These are phyloP conservation scores for Cucumis sativus DNA, from an alignment of 306 rosid species.

Conservation along the genomic window DNA sequence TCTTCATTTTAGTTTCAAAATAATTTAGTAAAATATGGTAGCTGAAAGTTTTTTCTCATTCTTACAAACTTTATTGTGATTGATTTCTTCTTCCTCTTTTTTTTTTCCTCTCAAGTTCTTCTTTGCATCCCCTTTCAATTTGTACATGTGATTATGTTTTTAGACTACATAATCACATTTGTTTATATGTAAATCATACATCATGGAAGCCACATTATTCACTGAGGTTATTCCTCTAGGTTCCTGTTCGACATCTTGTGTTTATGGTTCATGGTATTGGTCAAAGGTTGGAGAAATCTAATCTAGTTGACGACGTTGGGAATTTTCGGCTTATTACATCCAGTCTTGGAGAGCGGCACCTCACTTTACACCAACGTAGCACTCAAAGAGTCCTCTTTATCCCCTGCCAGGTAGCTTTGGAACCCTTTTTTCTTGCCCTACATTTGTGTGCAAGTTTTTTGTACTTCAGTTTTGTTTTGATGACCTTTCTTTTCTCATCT, in stretches of 20 bases:
- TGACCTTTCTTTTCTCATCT: not conserved
- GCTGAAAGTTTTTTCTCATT: not conserved
- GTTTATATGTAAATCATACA: not conserved
- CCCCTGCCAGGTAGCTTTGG: constrained; percentile 73
- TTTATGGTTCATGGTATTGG: constrained; percentile 99
- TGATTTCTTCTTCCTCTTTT: not conserved
- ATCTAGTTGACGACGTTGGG: constrained; percentile 89
- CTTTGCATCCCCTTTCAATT: not conserved
- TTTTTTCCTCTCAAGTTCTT: not conserved
- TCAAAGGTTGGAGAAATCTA: constrained; percentile 95
- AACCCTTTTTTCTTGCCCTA: constrained; percentile 1
- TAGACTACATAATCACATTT: too few species aligned
- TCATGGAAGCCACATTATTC: not conserved
- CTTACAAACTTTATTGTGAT: not conserved
- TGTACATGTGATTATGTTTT: too few species aligned
- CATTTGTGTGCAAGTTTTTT: not conserved
- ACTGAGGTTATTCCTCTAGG: constrained; percentile 31
- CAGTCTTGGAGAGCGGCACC: constrained; percentile 79
- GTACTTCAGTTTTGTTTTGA: not conserved
- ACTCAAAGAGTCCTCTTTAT: constrained; percentile 87
- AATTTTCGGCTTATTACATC: constrained; percentile 67
- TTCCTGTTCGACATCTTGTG: constrained; percentile 94
- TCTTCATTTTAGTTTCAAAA: not conserved
- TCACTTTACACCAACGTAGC: constrained; percentile 64
- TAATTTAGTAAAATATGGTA: not conserved